phyloP scores from a whole-genome alignment of 2,329 filamentous ascomycete species.

The Plectosphaerella sp. region DNA sequence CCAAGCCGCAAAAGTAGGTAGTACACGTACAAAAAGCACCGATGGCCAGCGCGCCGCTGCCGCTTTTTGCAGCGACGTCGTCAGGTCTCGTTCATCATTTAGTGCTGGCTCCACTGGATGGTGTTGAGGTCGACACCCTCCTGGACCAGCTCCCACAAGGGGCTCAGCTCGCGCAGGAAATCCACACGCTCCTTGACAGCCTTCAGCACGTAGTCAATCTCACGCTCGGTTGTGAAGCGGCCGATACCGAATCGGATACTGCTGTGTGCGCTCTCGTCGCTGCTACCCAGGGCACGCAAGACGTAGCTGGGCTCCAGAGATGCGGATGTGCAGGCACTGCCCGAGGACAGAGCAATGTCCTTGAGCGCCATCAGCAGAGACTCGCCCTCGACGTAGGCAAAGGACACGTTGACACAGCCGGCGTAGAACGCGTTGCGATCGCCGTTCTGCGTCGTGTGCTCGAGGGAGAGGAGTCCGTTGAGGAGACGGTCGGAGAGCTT shows the following conservation, averaged over 20 bases:
- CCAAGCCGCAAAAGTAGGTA: not conserved
- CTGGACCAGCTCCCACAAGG: conserved; percentile 95
- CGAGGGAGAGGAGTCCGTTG: conserved; percentile 78
- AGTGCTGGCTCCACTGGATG: conserved; percentile 98
- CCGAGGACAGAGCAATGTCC: conserved; percentile 94
- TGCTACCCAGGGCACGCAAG: conserved; percentile 87
- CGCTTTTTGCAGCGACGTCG: too few species aligned
- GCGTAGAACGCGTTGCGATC: conserved; percentile 82
- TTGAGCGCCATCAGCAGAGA: conserved; percentile 97
- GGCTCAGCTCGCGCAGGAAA: conserved; percentile 91
- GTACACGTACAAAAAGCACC: too few species aligned
- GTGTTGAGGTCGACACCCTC: conserved; percentile 93
- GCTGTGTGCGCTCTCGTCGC: conserved; percentile 95
- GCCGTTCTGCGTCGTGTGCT: conserved; percentile 90
- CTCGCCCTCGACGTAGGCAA: conserved; percentile 97
- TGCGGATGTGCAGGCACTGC: conserved; percentile 94
- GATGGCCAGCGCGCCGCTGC: too few species aligned
- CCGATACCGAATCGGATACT: conserved; percentile 98
- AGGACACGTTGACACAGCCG: conserved; percentile 96
- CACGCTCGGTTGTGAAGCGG: conserved; percentile 88
- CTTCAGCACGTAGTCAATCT: conserved; percentile 97
- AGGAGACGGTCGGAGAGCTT: conserved; percentile 78
- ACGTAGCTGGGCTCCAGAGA: conserved; percentile 97
- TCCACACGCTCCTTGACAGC: conserved; percentile 86
- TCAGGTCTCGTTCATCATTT: conserved; percentile 19